Base-by-base conservation (phyloP, 805 yeast genomes). In the Saccharomycopsis fibuligera region DNA sequence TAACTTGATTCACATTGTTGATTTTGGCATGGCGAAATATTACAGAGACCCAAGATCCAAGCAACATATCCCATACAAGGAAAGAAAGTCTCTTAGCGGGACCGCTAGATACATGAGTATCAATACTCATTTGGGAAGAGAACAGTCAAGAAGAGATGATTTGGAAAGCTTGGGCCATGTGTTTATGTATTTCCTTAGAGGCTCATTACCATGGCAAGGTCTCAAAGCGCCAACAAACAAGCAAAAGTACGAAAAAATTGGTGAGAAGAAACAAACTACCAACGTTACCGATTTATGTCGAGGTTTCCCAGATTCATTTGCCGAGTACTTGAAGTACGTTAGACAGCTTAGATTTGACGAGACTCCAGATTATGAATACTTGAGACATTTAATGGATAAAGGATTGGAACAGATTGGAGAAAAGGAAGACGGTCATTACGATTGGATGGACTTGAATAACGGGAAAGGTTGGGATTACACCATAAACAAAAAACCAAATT, bases 191-290 rank as follows among this genome's bases (percentile, higher is more conserved):
- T 85, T 85, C 59, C 64, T 84, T 48, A 75, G 86, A 60, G 93
- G 95, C 25, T 83, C 80, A 54, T 72, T 85, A 61, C 95, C 95
- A 41, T 85, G 95, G 95, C 95, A 85, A 67, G 95, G 95, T n/a
- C 68, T 85, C 52, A 85, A 84, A 65, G 93, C 91, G 1, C 88
- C 88, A 51, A 84, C 87, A n/a, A 85, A 85, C 63, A 85, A 86
- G 62, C 75, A 79, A 56, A 85, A 85, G 63, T 85, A 85, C 62
- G 93, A 86, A 63, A 85, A 84, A 61, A 86, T 86, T 63, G 93
- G 93, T 25, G 84, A 83, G 56, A 83, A 83, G 59, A 86, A 86
- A 63, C 81, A 83, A 60, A 73, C 82, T 14, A 79, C 89, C 1
- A 75, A 81, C 12, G 78, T 85, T 6, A 71, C 69, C 41, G 82